Conservation (phyloP, 768 basidiomycete species). For the Zangia roseola region DNA sequence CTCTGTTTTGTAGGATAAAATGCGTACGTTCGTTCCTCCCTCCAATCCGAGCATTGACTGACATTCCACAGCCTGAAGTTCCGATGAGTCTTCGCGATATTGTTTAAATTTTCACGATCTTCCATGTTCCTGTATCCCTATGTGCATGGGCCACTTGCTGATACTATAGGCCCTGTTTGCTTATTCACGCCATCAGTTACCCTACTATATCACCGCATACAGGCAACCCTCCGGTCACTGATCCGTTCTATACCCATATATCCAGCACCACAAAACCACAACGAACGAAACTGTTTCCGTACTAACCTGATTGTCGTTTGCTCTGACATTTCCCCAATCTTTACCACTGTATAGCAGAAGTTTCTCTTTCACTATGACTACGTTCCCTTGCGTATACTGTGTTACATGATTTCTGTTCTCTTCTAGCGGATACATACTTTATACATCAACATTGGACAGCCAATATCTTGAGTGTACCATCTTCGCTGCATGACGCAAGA, state of each 20-base stretch:
- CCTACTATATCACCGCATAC: slow-evolving; percentile 49
- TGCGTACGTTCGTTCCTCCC: slow-evolving; percentile 55
- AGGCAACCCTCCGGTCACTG: slow-evolving; percentile 34
- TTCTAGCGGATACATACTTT: slow-evolving; percentile 37
- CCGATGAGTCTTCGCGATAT: slow-evolving; percentile 88
- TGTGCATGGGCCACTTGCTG: slow-evolving; percentile 45
- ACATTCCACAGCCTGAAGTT: slow-evolving; percentile 72
- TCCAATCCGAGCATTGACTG: slow-evolving; percentile 22
- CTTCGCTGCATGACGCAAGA: slow-evolving; percentile 89
- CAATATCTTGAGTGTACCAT: slow-evolving; percentile 83
- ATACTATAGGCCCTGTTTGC: slow-evolving; percentile 30
- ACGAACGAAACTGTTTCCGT: slow-evolving; percentile 61
- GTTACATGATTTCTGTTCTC: slow-evolving; percentile 24
- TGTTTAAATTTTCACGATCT: slow-evolving; percentile 57
- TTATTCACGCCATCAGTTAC: slow-evolving; percentile 40
- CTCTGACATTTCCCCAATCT: slow-evolving; percentile 37
- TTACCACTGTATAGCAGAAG: slow-evolving; percentile 70
- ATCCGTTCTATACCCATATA: slow-evolving; percentile 71
- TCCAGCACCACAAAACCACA: slow-evolving; percentile 42
- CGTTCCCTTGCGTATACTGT: slow-evolving; percentile 26
- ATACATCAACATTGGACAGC: slow-evolving; percentile 54
- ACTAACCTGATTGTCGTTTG: slow-evolving; percentile 35
- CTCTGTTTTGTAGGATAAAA: slow-evolving; percentile 62
- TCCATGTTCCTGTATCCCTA: slow-evolving; percentile 81
- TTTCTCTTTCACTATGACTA: slow-evolving; percentile 20